These are phyloP conservation scores for Apiospora malaysiana DNA, from an alignment of 2,329 filamentous ascomycete genomes.

Conservation along the genomic window DNA sequence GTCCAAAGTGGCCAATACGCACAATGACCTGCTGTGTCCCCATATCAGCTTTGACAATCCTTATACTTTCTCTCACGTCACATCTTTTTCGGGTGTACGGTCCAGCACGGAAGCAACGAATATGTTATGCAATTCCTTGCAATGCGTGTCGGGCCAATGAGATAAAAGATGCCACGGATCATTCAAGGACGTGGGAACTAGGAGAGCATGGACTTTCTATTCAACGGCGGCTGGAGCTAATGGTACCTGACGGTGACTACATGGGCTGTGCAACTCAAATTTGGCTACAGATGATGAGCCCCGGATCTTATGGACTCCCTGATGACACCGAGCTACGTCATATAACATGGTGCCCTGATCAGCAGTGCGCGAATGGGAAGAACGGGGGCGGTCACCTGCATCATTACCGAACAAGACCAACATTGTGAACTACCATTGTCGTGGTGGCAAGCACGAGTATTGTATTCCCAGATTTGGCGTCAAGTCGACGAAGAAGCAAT, in stretches of 20 bases:
- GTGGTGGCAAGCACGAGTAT: no score
- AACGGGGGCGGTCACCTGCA: neutral
- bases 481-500: no score
- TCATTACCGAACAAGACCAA: no score
- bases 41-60: neutral
- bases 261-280: neutral
- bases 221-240: neutral
- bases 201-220: neutral
- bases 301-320: neutral
- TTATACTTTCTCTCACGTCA: neutral
- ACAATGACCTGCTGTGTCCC: neutral
- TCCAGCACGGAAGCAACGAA: no score
- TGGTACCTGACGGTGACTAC: neutral
- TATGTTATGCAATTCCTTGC: no score
- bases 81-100: no score
- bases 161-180: no score
- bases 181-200: no score
- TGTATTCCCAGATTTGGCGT: no score
- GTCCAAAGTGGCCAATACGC: neutral
- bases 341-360: neutral
- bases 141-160: no score
- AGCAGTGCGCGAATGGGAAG: neutral
- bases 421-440: no score
- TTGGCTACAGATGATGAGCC: neutral
- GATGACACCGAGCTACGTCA: neutral